Conservation (phyloP, 1,284 basidiomycete genomes). For the Afroboletus lepidellus region DNA sequence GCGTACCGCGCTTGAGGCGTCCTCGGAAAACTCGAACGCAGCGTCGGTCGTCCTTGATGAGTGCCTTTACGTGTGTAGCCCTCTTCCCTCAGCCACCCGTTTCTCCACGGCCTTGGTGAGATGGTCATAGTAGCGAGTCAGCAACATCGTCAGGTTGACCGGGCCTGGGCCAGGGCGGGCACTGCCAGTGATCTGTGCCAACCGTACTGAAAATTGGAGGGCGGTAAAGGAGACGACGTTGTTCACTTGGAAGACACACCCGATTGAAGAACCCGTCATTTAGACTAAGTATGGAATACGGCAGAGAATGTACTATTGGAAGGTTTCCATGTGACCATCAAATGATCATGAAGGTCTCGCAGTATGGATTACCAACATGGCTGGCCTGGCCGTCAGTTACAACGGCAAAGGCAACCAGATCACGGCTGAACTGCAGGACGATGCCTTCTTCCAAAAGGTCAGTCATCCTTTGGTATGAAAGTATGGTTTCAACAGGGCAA, state of each 20-base stretch:
- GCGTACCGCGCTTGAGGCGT: slow-evolving; percentile 14
- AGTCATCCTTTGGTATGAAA: no score
- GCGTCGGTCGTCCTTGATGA: slow-evolving; percentile 36
- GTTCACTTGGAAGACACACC: slow-evolving; percentile 1
- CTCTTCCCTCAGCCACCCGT: slow-evolving; percentile 22
- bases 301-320: no score
- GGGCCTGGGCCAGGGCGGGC: slow-evolving; percentile 41
- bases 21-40: slow-evolving; percentile 29
- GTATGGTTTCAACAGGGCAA: no score
- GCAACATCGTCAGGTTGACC: slow-evolving; percentile 44
- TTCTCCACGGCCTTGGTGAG: slow-evolving; percentile 41
- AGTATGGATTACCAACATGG: no score
- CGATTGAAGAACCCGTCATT: no score
- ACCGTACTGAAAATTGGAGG: slow-evolving; percentile 41
- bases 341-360: no score
- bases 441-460: no score
- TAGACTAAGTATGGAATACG: no score
- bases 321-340: no score
- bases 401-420: no score
- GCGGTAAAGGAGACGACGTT: slow-evolving; percentile 45
- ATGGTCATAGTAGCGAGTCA: slow-evolving; percentile 51
- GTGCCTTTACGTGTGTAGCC: slow-evolving; percentile 28
- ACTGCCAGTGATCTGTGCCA: slow-evolving; percentile 52
- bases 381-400: no score
- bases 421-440: no score